A percentile compares a stretch with the other conserved stretches of the same genome.
These are phyloP conservation scores for Endocalyx cinctus DNA, from an alignment of 2,329 filamentous ascomycete genomes.

Conservation along the genomic window DNA sequence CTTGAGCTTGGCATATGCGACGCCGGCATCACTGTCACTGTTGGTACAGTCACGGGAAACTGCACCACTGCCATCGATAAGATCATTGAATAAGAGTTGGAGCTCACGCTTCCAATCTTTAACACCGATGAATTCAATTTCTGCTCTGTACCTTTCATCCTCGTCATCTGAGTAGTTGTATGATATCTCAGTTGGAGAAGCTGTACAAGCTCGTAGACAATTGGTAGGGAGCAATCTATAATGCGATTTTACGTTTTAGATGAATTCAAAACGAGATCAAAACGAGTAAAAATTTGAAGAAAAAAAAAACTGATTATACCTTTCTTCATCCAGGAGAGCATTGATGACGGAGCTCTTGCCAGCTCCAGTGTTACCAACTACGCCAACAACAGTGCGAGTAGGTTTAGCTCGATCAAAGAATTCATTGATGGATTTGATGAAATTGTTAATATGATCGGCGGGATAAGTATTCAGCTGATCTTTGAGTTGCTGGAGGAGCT, in stretches of 20 bases:
- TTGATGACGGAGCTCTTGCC: conserved; percentile 62
- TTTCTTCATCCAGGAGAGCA: conserved; percentile 57
- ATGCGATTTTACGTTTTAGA: neutral
- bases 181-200: conserved; percentile 21
- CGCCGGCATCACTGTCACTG: conserved; percentile 19
- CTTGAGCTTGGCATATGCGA: conserved; percentile 24
- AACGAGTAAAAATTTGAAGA: neutral
- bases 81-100: conserved; percentile 15
- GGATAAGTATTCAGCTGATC: conserved; percentile 4
- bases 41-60: conserved; percentile 15
- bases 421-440: conserved; percentile 36
- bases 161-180: conserved; percentile 24
- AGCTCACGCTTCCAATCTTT: conserved; percentile 23
- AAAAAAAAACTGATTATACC: conserved; percentile 26
- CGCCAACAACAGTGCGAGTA: conserved; percentile 45
- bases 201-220: conserved; percentile 24
- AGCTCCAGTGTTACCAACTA: conserved; percentile 57
- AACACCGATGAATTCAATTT: conserved; percentile 22
- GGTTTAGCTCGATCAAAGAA: conserved; percentile 33
- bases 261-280: neutral
- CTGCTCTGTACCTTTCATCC: conserved; percentile 18
- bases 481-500: conserved; percentile 14
- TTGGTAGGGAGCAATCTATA: conserved; percentile 20
- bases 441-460: conserved; percentile 17
- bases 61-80: conserved; percentile 17